Conservation (phyloP, 768 basidiomycete species). For the Trichaptum fuscoviolaceum region DNA sequence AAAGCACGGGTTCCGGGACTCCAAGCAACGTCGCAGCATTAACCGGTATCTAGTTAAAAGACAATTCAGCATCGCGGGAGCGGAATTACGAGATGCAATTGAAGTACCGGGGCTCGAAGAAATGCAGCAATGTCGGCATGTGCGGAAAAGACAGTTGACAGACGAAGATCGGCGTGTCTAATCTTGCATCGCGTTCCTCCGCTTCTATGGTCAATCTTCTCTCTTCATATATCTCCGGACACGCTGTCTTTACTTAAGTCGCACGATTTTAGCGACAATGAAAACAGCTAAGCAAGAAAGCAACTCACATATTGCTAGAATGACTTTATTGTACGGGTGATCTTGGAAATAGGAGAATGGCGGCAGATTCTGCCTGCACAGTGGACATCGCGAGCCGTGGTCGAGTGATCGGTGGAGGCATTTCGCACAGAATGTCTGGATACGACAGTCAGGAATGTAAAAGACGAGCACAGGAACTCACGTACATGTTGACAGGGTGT, state of each 20-base stretch:
- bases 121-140: constrained; percentile 83
- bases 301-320: constrained; percentile 59
- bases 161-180: constrained; percentile 90
- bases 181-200: constrained; percentile 71
- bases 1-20: constrained; percentile 69
- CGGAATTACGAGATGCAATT: neutral
- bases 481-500: constrained; percentile 93
- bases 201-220: constrained; percentile 59
- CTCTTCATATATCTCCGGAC: constrained; percentile 59
- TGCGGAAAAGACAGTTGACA: constrained; percentile 88
- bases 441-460: constrained; percentile 13
- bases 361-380: constrained; percentile 80
- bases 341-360: constrained; percentile 75
- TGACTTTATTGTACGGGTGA: constrained; percentile 65
- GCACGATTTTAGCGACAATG: constrained; percentile 9
- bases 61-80: neutral
- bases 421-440: constrained; percentile 82
- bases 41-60: constrained; percentile 62
- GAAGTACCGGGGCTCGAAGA: constrained; percentile 80
- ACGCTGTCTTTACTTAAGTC: constrained; percentile 57
- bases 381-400: constrained; percentile 74
- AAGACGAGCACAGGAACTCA: constrained; percentile 16
- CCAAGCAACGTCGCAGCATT: constrained; percentile 94
- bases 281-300: constrained; percentile 9
- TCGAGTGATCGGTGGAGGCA: constrained; percentile 91